Base-by-base conservation (phyloP, 371 early-diverging fungal species). In the Mucor mucedo region DNA sequence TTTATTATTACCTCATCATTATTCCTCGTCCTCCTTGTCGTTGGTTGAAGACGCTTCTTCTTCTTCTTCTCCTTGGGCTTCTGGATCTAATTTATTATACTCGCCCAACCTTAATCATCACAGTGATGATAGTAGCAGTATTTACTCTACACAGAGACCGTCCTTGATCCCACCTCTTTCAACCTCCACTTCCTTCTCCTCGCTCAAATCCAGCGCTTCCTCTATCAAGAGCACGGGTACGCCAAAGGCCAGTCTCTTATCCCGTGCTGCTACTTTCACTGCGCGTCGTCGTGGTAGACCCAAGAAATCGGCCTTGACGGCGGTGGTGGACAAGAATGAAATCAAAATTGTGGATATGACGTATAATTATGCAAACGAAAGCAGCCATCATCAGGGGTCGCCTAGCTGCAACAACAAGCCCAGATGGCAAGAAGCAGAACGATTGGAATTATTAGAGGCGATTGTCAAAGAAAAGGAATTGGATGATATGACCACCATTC, bases 401-500 rank as follows among this genome's bases (percentile, higher is more conserved):
- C 40, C 21, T 16, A 2, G 16, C 35, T 8, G 6, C 8, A 35
- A 8, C 35, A 57, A 47, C 30, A 68, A 71, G 13, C 81, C 81
- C 14, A 66, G 81, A 28, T 80, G 81, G 81, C 57, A 69, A 44
- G 68, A 70, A 9, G 16, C 55, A 4, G 81, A 80, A 52, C 56
- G 77, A 0, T 40, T 60, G n/a, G 55, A 59, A 2, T 44, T 80
- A 16, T 65, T 80, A 7, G 63, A 70, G 40, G 75, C 76, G 2
- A 71, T 80, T 42, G 69, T 71, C 0, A 68, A 65, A 13, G 76
- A 76, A 13, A 80, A 78, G 42, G 41, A 68, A 3, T 45, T 80
- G 35, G 75, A 78, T 53, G 69, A 78, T 41, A 80, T 80, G 81
- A 28, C 73, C 10, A 69, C 70, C 8, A 76, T 74, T 53, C 60